Base-by-base conservation (phyloP, 1,284 basidiomycete species). In the Sanghuangporus baumii region DNA sequence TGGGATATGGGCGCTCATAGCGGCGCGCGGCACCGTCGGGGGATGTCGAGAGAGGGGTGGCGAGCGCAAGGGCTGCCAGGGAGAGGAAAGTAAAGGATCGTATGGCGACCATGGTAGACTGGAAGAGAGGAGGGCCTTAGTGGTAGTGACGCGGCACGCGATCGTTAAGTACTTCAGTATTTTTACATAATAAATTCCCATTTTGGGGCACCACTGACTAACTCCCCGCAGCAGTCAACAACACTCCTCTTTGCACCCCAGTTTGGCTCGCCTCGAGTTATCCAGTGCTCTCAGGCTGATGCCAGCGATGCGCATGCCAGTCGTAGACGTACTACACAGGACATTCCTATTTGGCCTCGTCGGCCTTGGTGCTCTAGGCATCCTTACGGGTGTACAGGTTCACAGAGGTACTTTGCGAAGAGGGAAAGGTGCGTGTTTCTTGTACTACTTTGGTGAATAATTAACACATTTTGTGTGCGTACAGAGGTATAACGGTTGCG, bases 41-140 rank as follows among this genome's bases (percentile, higher is more conserved):
- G 67, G 74, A 75, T 8, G 89, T 91, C 61, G 89, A 89, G 66
- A 91, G 85, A 37, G 89, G 89, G 2, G 82, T 82, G 23, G 81
- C 78, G 43, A 76, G 69, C 57, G 72, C 73, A 9, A 74, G 65
- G 52, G 76, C 72, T 55, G 74, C 78, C 62, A 73, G 74, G 61
- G 76, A 78, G 68, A 82, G 63, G 43, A 83, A 66, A 43, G 75
- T 70, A 55, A 78, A 67, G 61, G 69, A 74, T 61, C 73, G 67
- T 43, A 77, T 66, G 23, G 57, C 11, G 57, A 78, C 72, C 81
- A 82, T 83, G 71, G 74, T 77, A 69, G 72, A 48, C 11, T 18
- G 38, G 41, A 51, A 43, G 26, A 41, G 38, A 57, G 55, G 55
- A 52, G 61, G 47, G 51, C 55, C 57, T 18, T 7, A 18, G 20